Evolutionary conservation across 495 filamentous ascomycete genomes (phyloP), one percentile per base, ranked within the genome.

Genomic region (Penicillium herquei): DNA sequence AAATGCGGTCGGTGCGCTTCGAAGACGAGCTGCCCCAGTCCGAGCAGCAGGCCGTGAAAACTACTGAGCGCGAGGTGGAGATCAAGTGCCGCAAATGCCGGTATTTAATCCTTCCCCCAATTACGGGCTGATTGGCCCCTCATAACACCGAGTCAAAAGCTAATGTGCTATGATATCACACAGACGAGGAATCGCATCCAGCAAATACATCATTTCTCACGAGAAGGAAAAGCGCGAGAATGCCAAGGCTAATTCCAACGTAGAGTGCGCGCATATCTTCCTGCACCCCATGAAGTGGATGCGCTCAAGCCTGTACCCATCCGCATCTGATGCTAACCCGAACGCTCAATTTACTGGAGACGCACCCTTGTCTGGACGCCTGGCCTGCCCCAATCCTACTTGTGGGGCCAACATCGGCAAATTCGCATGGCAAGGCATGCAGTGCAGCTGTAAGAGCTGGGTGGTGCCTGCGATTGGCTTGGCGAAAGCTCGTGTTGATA

Each of bases 391-490:
- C 1, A 54, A 54, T 45, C 30, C 41, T 8, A 37, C 42, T 13
- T 54, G 51, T 37, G 51, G 51, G 17, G 39, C 46, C 18, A 90
- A 91, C 45, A 84, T 98, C 17, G 94, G 95, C 39, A 87, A 92
- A 57, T 98, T 96, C 62, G 88, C 91, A 31, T 98, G 95, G 95
- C 90, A 95, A 65, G 94, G 95, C 50, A 84, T 97, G 77, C 86
- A 83, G 70, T 98, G 94, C 74, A 96, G 87, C 59, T 98, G 95
- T 70, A 85, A 87, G 33, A 82, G 87, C 34, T 97, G 95, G 92
- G 78, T 96, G 9, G 85, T 91, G 16, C 95, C 95, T 12, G 92
- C 88, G 7, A 92, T 98, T 62, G 91, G 86, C 56, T 73, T 97
- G 51, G 85, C 90, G 34, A 88, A 84, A 70, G 86, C 88, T 49